Conservation (phyloP, 2,329 filamentous ascomycete genomes). For the Cladosporium velox region DNA sequence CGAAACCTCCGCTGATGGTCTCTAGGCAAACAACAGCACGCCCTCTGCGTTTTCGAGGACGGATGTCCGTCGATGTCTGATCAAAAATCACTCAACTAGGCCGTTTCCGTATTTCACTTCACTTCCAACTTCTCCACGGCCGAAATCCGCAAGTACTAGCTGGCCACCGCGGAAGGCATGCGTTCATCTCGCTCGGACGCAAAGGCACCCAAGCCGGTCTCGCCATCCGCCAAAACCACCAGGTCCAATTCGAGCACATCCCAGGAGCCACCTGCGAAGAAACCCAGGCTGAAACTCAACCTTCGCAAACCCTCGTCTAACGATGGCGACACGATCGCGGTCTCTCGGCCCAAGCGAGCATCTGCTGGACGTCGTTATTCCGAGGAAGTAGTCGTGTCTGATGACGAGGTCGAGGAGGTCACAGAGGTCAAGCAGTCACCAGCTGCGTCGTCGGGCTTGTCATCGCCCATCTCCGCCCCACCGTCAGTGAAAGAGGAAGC, state of each 20-base stretch:
- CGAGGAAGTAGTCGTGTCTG: conserved; percentile 1
- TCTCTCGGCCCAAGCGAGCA: conserved; percentile 26
- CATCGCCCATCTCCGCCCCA: conserved; percentile 28
- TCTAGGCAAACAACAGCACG: conserved; percentile 16
- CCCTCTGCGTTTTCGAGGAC: background rate
- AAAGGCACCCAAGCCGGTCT: background rate
- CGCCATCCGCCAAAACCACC: background rate
- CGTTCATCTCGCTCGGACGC: background rate
- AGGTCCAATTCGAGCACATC: conserved; percentile 10
- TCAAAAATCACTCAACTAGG: background rate
- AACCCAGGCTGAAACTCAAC: conserved; percentile 32
- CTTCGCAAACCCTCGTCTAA: conserved; percentile 25
- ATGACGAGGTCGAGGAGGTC: conserved; percentile 8
- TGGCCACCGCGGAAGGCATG: conserved; percentile 34
- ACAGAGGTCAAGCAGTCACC: conserved; percentile 20
- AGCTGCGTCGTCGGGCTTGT: conserved; percentile 30
- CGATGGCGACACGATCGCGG: conserved; percentile 29
- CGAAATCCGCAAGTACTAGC: conserved; percentile 32
- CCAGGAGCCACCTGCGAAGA: conserved; percentile 13
- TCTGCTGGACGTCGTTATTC: conserved; percentile 15
- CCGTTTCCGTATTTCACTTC: conserved; percentile 34
- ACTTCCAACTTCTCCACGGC: conserved; percentile 32
- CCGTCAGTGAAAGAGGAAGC: conserved; percentile 20
- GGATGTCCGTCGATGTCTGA: conserved; percentile 9
- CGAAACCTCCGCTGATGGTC: conserved; percentile 20